phyloP scores from a whole-genome alignment of 2,329 filamentous ascomycete species.

The Colletotrichum filicis region DNA sequence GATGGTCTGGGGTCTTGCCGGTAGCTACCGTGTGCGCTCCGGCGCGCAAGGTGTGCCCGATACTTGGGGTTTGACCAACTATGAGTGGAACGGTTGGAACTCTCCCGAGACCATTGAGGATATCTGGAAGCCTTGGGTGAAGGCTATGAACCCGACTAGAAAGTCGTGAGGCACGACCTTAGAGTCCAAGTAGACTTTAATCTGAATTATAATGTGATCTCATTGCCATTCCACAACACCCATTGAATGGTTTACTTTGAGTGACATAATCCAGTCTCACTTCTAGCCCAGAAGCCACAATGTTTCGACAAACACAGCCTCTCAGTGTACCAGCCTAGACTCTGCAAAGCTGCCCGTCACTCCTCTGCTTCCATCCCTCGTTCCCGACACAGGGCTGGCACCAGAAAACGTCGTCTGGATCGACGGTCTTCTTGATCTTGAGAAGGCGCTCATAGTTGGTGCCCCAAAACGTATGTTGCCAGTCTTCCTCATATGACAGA shows the following conservation, averaged over 20 bases:
- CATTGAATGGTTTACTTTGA: background rate
- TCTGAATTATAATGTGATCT: background rate
- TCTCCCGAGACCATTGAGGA: slow-evolving; percentile 55
- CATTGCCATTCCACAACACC: background rate
- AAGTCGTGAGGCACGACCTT: slow-evolving; percentile 36
- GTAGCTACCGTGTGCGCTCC: slow-evolving; percentile 59
- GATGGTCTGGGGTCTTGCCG: slow-evolving; percentile 62
- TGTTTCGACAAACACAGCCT: background rate
- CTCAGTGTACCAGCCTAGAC: background rate
- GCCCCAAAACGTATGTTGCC: slow-evolving; percentile 33
- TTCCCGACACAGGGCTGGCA: slow-evolving; percentile 25
- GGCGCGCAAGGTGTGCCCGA: slow-evolving; percentile 58
- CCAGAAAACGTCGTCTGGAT: slow-evolving; percentile 31
- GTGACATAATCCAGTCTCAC: no score
- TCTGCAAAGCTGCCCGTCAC: slow-evolving; percentile 17
- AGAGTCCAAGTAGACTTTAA: background rate
- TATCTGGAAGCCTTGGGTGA: slow-evolving; percentile 63
- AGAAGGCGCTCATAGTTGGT: slow-evolving; percentile 23
- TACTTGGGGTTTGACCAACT: slow-evolving; percentile 59
- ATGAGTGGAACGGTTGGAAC: slow-evolving; percentile 59
- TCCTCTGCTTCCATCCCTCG: slow-evolving; percentile 20
- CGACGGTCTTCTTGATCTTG: slow-evolving; percentile 28
- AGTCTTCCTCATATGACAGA: slow-evolving; percentile 29
- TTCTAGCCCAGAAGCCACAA: background rate
- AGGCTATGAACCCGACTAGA: slow-evolving; percentile 52